These are phyloP conservation scores for Colletotrichum lini DNA, from an alignment of 2,329 filamentous ascomycete genomes.

Conservation along the genomic window DNA sequence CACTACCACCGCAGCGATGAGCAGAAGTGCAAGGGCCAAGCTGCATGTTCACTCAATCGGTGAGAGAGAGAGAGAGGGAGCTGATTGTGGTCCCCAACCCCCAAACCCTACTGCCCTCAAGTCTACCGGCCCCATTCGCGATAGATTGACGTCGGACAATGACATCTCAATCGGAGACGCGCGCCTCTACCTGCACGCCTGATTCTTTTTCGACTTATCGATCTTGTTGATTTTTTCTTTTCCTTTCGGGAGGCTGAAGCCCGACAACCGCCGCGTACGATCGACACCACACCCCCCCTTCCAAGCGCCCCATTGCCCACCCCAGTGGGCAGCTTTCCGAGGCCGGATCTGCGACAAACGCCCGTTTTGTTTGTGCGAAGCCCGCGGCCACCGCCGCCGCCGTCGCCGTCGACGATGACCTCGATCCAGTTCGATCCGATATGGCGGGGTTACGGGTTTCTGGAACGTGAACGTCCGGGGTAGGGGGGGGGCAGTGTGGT, in stretches of 20 bases:
- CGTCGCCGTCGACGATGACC: slow-evolving; percentile 1
- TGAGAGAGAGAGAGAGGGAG: not conserved
- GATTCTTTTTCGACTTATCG: not conserved
- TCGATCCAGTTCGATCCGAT: not conserved
- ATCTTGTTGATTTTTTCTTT: not conserved
- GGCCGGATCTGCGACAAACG: not conserved
- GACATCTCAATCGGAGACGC: slow-evolving; percentile 29
- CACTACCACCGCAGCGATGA: not conserved
- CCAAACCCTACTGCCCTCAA: not conserved
- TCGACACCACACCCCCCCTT: not conserved
- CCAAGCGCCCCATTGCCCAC: not conserved
- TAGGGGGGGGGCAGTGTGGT: slow-evolving; percentile 2
- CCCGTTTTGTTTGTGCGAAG: slow-evolving; percentile 6
- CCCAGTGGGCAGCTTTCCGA: not conserved
- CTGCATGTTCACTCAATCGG: slow-evolving; percentile 10
- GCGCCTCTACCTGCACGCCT: not conserved
- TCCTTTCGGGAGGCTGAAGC: not conserved
- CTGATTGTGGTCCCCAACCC: not conserved
- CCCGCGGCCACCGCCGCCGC: no score
- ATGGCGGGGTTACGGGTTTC: not conserved
- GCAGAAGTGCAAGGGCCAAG: not conserved
- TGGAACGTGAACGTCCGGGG: slow-evolving; percentile 3
- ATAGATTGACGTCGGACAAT: slow-evolving; percentile 22
- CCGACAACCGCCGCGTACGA: not conserved
- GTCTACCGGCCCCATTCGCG: not conserved